Conservation (phyloP, 768 basidiomycete genomes). For the Chlorophyllum brunneum region DNA sequence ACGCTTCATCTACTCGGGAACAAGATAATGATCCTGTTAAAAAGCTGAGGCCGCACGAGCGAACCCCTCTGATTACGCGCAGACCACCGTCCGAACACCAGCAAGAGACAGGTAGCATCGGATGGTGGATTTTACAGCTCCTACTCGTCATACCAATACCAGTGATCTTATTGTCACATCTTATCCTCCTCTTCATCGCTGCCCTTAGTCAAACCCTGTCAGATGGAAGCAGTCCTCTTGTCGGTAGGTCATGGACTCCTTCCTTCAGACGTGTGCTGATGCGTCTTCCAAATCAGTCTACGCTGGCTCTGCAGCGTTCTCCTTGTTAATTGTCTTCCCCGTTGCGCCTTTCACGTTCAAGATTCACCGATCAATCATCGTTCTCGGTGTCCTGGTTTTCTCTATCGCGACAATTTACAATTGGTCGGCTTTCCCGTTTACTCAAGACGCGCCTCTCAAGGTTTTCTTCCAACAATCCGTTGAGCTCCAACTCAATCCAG, state of each 20-base stretch:
- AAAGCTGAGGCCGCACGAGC: constrained; percentile 16
- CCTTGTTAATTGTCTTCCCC: constrained; percentile 20
- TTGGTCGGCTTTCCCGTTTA: constrained; percentile 17
- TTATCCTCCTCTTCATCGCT: constrained; percentile 23
- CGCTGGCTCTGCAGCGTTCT: constrained; percentile 14
- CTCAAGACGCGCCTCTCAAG: constrained; percentile 16
- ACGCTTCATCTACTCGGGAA: neutral
- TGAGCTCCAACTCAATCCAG: constrained; percentile 28
- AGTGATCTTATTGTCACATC: constrained; percentile 24
- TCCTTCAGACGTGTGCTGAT: neutral
- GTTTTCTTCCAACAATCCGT: constrained; percentile 19
- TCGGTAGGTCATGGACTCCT: constrained; percentile 17
- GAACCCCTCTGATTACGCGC: constrained; percentile 20
- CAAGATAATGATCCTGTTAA: constrained; percentile 8
- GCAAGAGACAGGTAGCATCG: constrained; percentile 18
- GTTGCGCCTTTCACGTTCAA: constrained; percentile 24
- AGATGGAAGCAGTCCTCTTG: constrained; percentile 23
- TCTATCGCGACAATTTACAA: constrained; percentile 14
- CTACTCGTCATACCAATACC: constrained; percentile 24
- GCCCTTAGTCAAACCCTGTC: constrained; percentile 25
- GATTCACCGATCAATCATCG: constrained; percentile 17
- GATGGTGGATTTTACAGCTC: constrained; percentile 30
- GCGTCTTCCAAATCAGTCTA: constrained; percentile 18
- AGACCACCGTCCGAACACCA: constrained; percentile 12
- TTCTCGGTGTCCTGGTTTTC: constrained; percentile 13